These are phyloP conservation scores for Friedmanniomyces simplex DNA, from an alignment of 495 filamentous ascomycete species.

Conservation along the genomic window DNA sequence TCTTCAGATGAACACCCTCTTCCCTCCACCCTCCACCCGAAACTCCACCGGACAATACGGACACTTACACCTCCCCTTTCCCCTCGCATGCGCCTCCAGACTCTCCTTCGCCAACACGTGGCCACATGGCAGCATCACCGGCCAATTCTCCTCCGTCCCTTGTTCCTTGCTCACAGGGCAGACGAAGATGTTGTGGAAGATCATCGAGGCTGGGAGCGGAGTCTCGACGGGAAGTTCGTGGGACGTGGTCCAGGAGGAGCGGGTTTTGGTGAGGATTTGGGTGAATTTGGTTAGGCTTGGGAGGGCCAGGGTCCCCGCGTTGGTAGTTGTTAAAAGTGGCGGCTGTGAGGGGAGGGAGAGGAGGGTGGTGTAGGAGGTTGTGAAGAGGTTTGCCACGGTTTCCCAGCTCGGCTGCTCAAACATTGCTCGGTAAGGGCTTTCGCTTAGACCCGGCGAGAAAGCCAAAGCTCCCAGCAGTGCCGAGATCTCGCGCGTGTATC, in stretches of 20 bases:
- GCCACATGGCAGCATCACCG: slow-evolving; percentile 96
- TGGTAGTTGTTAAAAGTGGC: slow-evolving; percentile 81
- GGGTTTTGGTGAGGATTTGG: slow-evolving; percentile 70
- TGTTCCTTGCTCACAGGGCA: slow-evolving; percentile 96
- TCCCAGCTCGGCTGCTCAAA: slow-evolving; percentile 70
- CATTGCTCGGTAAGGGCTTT: slow-evolving; percentile 62
- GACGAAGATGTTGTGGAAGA: slow-evolving; percentile 95
- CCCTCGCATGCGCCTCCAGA: slow-evolving; percentile 56
- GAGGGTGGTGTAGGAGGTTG: slow-evolving; percentile 87
- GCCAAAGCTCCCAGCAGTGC: slow-evolving; percentile 67
- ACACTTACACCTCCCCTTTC: slow-evolving; percentile 78
- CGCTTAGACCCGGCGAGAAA: slow-evolving; percentile 54
- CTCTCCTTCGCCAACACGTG: slow-evolving; percentile 87
- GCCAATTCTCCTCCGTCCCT: slow-evolving; percentile 83
- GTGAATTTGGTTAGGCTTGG: slow-evolving; percentile 75
- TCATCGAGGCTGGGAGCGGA: slow-evolving; percentile 70
- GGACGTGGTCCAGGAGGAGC: slow-evolving; percentile 86
- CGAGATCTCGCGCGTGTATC: slow-evolving; percentile 66
- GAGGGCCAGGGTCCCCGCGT: slow-evolving; percentile 82
- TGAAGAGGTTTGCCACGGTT: slow-evolving; percentile 74
- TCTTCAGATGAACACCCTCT: slow-evolving; percentile 51
- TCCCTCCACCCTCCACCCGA: slow-evolving; percentile 64
- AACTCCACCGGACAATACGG: slow-evolving; percentile 92
- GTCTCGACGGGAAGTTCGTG: slow-evolving; percentile 90
- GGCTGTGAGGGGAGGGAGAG: slow-evolving; percentile 78